A percentile compares a stretch with the other conserved stretches of the same genome.
Evolutionary conservation across 352 stramenopile genomes (phyloP).

Genomic region (Saprolegnia parasitica): DNA sequence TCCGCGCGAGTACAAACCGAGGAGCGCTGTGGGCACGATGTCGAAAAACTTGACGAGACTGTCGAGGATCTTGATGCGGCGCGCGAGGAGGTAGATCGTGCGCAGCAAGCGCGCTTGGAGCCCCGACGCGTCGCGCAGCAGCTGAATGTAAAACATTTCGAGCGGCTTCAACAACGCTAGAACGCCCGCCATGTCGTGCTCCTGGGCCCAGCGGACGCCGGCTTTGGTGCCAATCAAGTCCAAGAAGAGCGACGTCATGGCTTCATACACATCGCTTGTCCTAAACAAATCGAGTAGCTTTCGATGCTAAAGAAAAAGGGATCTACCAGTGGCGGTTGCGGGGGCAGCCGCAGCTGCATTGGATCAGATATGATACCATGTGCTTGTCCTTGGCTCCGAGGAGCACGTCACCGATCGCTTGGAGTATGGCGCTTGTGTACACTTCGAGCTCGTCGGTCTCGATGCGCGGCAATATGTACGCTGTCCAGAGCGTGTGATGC

Average conservation of each 20-base stretch:
- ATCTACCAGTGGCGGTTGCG: slow-evolving; percentile 5
- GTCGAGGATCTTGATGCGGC: slow-evolving; percentile 20
- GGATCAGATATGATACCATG: slow-evolving; percentile 1
- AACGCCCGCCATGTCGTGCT: slow-evolving; percentile 20
- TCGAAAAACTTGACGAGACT: slow-evolving; percentile 27
- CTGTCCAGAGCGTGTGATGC: slow-evolving; percentile 10
- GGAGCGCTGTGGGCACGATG: slow-evolving; percentile 6
- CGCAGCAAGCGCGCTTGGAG: background rate
- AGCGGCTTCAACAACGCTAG: slow-evolving; percentile 16
- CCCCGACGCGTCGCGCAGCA: background rate
- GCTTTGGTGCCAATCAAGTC: slow-evolving; percentile 16
- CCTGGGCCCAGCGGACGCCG: slow-evolving; percentile 24
- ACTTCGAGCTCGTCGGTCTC: slow-evolving; percentile 5
- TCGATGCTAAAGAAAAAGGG: too few relatives aligned
- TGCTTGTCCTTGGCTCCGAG: slow-evolving; percentile 1
- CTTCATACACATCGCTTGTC: slow-evolving; percentile 19
- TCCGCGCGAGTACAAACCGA: background rate
- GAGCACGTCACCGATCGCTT: slow-evolving; percentile 1
- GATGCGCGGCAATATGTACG: slow-evolving; percentile 3
- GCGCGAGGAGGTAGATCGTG: slow-evolving; percentile 14
- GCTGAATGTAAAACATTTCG: slow-evolving; percentile 11
- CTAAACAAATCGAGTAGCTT: background rate
- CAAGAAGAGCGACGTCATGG: slow-evolving; percentile 12
- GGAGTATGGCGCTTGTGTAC: background rate
- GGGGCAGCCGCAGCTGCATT: slow-evolving; percentile 18